These are phyloP conservation scores for Daldinia eschscholtzii DNA, from an alignment of 2,329 filamentous ascomycete genomes.

Conservation along the genomic window DNA sequence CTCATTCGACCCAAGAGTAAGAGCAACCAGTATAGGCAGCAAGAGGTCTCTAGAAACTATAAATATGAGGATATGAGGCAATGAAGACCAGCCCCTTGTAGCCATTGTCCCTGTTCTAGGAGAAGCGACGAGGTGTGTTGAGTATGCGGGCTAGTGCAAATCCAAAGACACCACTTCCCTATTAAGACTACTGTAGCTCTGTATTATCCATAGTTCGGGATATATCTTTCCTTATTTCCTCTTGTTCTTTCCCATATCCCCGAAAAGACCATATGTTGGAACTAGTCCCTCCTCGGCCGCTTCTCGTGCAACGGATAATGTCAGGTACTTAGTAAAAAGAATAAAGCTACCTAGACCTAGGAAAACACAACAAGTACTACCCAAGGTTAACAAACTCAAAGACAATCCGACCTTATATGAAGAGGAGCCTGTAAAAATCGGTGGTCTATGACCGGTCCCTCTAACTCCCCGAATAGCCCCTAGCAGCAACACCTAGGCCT, in stretches of 20 bases:
- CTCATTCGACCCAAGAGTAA: background rate
- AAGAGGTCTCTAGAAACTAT: conserved; percentile 6
- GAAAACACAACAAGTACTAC: background rate
- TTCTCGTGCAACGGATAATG: background rate
- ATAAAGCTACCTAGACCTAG: background rate
- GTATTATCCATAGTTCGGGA: background rate
- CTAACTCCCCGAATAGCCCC: background rate
- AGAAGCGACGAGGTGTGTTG: conserved; percentile 7
- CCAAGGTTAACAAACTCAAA: background rate
- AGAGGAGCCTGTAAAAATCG: background rate
- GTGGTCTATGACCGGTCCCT: background rate
- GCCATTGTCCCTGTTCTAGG: background rate
- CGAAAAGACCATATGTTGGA: background rate
- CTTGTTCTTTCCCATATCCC: background rate
- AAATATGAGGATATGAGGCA: conserved; percentile 15
- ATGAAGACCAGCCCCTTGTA: background rate
- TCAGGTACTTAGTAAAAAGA: background rate
- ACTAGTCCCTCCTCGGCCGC: background rate
- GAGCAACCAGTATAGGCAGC: conserved; percentile 7
- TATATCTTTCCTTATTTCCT: background rate
- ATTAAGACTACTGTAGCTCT: too few relatives aligned
- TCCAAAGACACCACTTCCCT: background rate
- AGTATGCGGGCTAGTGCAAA: background rate
- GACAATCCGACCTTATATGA: background rate
- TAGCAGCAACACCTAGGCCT: background rate